These are phyloP conservation scores for Schizosaccharomyces octosporus DNA, from an alignment of 805 yeast genomes.

Conservation along the genomic window DNA sequence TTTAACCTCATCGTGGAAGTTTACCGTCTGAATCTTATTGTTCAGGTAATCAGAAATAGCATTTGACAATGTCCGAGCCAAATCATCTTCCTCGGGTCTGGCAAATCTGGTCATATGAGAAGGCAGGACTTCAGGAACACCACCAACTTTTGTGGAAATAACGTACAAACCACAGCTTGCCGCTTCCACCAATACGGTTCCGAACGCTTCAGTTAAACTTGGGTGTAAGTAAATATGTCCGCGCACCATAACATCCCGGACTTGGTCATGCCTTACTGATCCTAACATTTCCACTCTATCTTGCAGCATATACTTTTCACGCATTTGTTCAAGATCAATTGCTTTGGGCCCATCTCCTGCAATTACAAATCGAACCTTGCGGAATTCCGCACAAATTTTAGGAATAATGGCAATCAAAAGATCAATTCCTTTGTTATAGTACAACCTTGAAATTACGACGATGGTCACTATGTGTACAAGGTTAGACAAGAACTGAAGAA, in stretches of 20 bases:
- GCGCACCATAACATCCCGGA: slow-evolving; percentile 70
- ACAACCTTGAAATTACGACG: slow-evolving; percentile 72
- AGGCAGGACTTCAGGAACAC: slow-evolving; percentile 90
- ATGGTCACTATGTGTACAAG: slow-evolving; percentile 27
- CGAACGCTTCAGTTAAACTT: slow-evolving; percentile 88
- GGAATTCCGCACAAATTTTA: slow-evolving; percentile 36
- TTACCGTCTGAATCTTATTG: slow-evolving; percentile 39
- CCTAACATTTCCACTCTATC: slow-evolving; percentile 73
- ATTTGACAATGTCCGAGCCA: slow-evolving; percentile 42
- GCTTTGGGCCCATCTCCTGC: slow-evolving; percentile 97
- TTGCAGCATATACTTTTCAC: slow-evolving; percentile 64
- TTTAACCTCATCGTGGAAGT: slow-evolving; percentile 54
- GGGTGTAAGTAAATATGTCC: slow-evolving; percentile 91
- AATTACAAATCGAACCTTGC: slow-evolving; percentile 49
- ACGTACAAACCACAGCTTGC: slow-evolving; percentile 86
- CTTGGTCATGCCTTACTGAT: slow-evolving; percentile 73
- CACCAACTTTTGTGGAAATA: slow-evolving; percentile 90
- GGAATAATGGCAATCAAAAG: slow-evolving; percentile 68
- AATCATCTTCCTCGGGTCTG: slow-evolving; percentile 60
- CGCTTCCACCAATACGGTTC: slow-evolving; percentile 90
- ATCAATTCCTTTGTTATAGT: slow-evolving; percentile 93
- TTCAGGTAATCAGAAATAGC: slow-evolving; percentile 41
- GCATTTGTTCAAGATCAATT: slow-evolving; percentile 81
- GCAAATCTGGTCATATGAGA: slow-evolving; percentile 82
- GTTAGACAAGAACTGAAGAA: too few species aligned